phyloP scores from a whole-genome alignment of 257 asterid species.

The Solanum tacnaense region DNA sequence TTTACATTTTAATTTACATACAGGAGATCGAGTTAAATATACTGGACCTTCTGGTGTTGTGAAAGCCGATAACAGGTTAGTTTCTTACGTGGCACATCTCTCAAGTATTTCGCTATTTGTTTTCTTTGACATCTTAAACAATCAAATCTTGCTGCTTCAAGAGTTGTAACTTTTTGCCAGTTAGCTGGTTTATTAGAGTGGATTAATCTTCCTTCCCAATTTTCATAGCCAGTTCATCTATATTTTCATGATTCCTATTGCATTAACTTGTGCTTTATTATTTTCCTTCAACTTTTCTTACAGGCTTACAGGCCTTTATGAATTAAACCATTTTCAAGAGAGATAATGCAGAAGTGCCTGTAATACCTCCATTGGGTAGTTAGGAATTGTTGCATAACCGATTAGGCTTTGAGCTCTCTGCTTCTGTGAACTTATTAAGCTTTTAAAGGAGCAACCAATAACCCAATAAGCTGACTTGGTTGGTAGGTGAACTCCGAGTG shows the following conservation, averaged over 20 bases:
- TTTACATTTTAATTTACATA: slow-evolving; percentile 11
- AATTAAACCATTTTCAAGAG: neutral
- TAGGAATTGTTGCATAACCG: neutral
- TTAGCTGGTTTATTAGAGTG: neutral
- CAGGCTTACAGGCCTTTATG: neutral
- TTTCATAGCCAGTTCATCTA: neutral
- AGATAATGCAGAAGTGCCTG: neutral
- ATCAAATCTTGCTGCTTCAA: neutral
- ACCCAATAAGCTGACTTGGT: neutral
- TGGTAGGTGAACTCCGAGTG: neutral
- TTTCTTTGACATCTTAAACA: neutral
- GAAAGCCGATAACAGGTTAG: slow-evolving; percentile 68
- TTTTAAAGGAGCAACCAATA: neutral
- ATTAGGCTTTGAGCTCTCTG: neutral
- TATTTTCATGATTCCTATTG: neutral
- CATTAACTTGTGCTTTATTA: neutral
- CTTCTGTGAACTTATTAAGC: neutral
- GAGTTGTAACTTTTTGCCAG: neutral
- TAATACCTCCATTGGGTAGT: neutral
- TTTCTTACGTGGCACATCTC: slow-evolving; percentile 10
- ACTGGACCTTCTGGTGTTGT: slow-evolving; percentile 50
- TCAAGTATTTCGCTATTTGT: neutral
- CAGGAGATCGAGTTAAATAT: slow-evolving; percentile 96
- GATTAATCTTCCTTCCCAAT: neutral
- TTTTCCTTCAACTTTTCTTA: neutral